These are phyloP conservation scores for Priceomyces medius DNA, from an alignment of 805 yeast species.

Conservation along the genomic window DNA sequence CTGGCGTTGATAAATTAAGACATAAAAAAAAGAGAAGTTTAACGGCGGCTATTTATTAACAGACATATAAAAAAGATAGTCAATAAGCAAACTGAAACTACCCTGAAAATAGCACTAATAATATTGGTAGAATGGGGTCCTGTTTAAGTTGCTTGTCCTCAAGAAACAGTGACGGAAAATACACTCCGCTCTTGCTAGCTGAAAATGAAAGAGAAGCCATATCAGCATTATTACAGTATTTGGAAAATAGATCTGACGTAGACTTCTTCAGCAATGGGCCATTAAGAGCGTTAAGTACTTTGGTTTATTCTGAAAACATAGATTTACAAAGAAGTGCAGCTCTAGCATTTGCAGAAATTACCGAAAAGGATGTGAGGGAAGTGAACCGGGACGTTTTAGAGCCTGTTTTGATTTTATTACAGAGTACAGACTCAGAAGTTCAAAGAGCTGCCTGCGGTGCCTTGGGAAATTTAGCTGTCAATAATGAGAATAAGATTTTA, in stretches of 20 bases:
- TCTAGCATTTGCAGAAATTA: constrained; percentile 95
- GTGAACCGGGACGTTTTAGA: constrained; percentile 90
- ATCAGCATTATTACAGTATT: constrained; percentile 79
- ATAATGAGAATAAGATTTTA: constrained; percentile 87
- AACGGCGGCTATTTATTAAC: not conserved
- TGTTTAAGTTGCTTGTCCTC: constrained; percentile 43
- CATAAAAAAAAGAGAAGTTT: not conserved
- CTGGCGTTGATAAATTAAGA: not conserved
- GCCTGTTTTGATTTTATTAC: constrained; percentile 85
- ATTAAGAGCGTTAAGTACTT: constrained; percentile 81
- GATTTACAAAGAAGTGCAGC: constrained; percentile 97
- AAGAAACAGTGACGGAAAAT: constrained; percentile 54
- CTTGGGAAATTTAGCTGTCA: constrained; percentile 95
- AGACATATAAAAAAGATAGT: not conserved
- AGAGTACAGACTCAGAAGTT: constrained; percentile 87
- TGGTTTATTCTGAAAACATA: constrained; percentile 91
- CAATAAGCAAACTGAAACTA: not conserved
- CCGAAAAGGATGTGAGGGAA: constrained; percentile 91
- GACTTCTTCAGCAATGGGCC: constrained; percentile 90
- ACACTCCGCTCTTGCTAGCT: constrained; percentile 76
- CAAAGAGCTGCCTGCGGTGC: constrained; percentile 99
- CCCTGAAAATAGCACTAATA: not conserved
- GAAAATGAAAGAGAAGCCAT: constrained; percentile 98
- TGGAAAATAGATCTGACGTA: constrained; percentile 82
- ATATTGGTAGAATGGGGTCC: constrained; percentile 34